These are phyloP conservation scores for Apiospora rasikravindrae DNA, from an alignment of 2,329 filamentous ascomycete genomes.

Conservation along the genomic window DNA sequence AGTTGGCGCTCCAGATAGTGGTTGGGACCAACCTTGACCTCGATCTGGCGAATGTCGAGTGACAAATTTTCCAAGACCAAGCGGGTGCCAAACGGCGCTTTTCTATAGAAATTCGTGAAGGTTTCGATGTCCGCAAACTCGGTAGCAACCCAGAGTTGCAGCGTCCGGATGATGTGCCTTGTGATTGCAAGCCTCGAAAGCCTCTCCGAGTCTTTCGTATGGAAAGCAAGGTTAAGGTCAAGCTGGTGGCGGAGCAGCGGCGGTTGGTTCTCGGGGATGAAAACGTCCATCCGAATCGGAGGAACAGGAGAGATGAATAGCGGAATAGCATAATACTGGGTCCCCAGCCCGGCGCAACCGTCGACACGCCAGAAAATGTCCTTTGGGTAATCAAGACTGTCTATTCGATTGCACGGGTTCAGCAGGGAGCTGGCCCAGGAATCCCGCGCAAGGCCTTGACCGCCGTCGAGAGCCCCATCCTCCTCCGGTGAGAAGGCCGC, in stretches of 20 bases:
- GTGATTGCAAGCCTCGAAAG: conserved; percentile 57
- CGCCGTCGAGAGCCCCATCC: conserved; percentile 22
- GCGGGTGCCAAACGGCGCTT: conserved; percentile 61
- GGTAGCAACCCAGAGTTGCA: conserved; percentile 55
- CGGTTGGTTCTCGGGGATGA: conserved; percentile 57
- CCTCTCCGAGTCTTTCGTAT: conserved; percentile 56
- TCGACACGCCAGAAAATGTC: conserved; percentile 63
- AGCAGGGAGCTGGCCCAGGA: conserved; percentile 56
- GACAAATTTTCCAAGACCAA: conserved; percentile 60
- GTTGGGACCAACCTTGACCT: conserved; percentile 53
- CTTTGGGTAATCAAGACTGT: conserved; percentile 54
- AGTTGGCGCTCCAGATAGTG: conserved; percentile 60
- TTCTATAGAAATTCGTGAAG: conserved; percentile 46
- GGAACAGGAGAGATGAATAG: conserved; percentile 52
- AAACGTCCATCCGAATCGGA: conserved; percentile 63
- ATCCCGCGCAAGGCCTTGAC: conserved; percentile 20
- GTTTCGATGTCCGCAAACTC: conserved; percentile 37
- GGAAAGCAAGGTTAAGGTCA: conserved; percentile 57
- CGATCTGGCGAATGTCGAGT: conserved; percentile 50
- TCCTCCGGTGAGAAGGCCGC: conserved; percentile 49
- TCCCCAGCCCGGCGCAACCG: conserved; percentile 61
- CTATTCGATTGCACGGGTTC: conserved; percentile 66
- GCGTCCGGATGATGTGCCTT: conserved; percentile 57
- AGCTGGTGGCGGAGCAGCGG: conserved; percentile 51
- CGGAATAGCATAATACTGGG: conserved; percentile 62